These are phyloP conservation scores for Mrakia blollopis DNA, from an alignment of 768 basidiomycete species.

Conservation along the genomic window DNA sequence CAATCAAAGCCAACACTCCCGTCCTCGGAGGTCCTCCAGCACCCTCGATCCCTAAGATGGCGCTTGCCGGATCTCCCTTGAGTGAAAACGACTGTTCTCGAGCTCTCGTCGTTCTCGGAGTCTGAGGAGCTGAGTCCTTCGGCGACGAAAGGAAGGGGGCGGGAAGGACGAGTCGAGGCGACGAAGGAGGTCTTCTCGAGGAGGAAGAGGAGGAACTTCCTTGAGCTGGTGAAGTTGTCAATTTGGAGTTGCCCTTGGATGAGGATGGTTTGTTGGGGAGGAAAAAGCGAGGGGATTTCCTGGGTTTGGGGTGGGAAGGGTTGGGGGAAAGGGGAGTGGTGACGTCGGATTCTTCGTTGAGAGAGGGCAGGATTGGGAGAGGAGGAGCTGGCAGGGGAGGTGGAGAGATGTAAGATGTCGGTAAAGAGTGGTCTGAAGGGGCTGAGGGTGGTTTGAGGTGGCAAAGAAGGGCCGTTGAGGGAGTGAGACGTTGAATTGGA, in stretches of 20 bases:
- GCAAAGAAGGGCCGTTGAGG: conserved; percentile 7
- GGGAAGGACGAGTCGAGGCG: conserved; percentile 17
- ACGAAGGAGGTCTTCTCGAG: neutral
- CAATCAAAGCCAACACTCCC: conserved; percentile 18
- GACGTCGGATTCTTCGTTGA: neutral
- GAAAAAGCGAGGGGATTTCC: conserved; percentile 16
- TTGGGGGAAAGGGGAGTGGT: neutral
- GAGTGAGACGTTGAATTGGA: conserved; percentile 17
- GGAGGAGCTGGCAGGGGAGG: neutral
- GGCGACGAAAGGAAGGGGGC: conserved; percentile 2
- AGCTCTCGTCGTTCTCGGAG: neutral
- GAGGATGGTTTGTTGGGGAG: neutral
- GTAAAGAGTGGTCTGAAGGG: neutral
- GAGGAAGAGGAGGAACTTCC: neutral
- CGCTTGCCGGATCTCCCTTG: conserved; percentile 5
- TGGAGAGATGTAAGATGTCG: neutral
- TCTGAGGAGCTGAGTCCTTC: neutral
- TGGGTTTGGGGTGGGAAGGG: neutral
- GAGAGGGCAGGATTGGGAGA: neutral
- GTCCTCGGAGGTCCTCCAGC: conserved; percentile 11
- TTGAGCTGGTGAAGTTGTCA: neutral
- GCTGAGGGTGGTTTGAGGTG: neutral
- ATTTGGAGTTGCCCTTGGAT: neutral
- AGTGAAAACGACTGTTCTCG: neutral
- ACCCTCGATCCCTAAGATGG: conserved; percentile 12